Evolutionary conservation across 2,329 filamentous ascomycete species (phyloP).

Genomic region (Endoconidiophora polonica): DNA sequence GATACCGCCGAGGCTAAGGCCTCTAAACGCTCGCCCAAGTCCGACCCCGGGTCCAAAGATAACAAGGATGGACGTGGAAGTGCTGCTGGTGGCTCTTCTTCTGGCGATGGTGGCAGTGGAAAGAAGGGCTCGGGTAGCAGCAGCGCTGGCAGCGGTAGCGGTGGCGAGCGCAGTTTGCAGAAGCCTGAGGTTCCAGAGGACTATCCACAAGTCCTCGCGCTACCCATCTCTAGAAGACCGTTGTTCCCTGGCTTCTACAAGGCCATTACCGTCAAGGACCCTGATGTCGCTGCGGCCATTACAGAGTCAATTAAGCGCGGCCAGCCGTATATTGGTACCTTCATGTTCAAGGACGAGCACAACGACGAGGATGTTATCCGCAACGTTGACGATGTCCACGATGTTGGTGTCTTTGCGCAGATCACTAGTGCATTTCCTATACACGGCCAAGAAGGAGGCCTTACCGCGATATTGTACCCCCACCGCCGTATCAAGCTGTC

Average conservation of each 20-base stretch:
- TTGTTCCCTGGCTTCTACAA: slow-evolving; percentile 98
- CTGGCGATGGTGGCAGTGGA: slow-evolving; percentile 16
- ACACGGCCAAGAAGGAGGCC: slow-evolving; percentile 63
- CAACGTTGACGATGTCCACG: slow-evolving; percentile 77
- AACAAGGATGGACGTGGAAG: slow-evolving; percentile 39
- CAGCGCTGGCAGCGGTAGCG: slow-evolving; percentile 38
- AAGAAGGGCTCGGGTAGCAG: slow-evolving; percentile 28
- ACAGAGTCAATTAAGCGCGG: slow-evolving; percentile 93
- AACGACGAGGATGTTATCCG: slow-evolving; percentile 89
- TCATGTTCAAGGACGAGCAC: slow-evolving; percentile 91
- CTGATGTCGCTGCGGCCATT: slow-evolving; percentile 78
- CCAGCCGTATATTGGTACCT: slow-evolving; percentile 92
- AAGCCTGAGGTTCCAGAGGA: slow-evolving; percentile 87
- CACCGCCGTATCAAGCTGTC: slow-evolving; percentile 89
- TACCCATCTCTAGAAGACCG: slow-evolving; percentile 84
- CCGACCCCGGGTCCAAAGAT: slow-evolving; percentile 14
- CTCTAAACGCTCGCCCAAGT: neutral
- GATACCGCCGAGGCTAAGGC: neutral
- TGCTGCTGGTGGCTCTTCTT: slow-evolving; percentile 36
- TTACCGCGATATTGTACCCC: slow-evolving; percentile 91
- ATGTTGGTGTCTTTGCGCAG: slow-evolving; percentile 92
- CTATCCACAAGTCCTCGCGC: slow-evolving; percentile 94
- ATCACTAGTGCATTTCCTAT: slow-evolving; percentile 93
- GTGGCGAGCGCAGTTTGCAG: slow-evolving; percentile 57
- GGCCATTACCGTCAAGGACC: slow-evolving; percentile 89